A percentile compares a stretch with the other conserved stretches of the same genome.
Conservation (phyloP, 225 moss, liverwort and hornwort species). For the Ulota crispa region DNA sequence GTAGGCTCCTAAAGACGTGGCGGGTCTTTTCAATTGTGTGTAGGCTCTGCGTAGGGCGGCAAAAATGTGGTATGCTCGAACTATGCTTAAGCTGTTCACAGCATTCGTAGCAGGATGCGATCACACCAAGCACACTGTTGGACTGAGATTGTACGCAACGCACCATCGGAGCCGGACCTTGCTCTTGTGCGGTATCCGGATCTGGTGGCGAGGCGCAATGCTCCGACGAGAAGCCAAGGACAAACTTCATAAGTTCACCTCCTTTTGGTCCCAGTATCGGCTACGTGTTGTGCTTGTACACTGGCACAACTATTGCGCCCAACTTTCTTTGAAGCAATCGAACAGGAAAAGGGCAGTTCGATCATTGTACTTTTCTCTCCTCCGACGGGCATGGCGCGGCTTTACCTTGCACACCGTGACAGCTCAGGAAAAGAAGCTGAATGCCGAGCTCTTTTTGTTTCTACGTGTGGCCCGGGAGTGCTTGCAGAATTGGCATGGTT, state of each 20-base stretch:
- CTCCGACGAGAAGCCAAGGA: constrained; percentile 47
- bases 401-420: constrained; percentile 32
- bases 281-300: constrained; percentile 38
- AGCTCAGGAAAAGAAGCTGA: constrained; percentile 38
- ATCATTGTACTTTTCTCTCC: constrained; percentile 53
- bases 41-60: constrained; percentile 66
- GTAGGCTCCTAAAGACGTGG: background rate
- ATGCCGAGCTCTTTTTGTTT: constrained; percentile 58
- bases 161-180: constrained; percentile 54
- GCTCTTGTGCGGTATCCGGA: constrained; percentile 47
- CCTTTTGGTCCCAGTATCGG: constrained; percentile 37
- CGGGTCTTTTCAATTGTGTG: constrained; percentile 14
- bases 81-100: constrained; percentile 52
- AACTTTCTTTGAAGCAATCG: constrained; percentile 42
- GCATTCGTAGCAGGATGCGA: constrained; percentile 59
- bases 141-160: constrained; percentile 45
- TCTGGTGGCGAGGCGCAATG: constrained; percentile 60
- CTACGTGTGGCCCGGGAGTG: constrained; percentile 55
- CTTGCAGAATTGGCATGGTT: constrained; percentile 56
- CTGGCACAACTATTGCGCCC: constrained; percentile 50
- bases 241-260: constrained; percentile 44
- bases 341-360: constrained; percentile 63
- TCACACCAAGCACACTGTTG: constrained; percentile 40
- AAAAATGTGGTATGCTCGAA: constrained; percentile 55
- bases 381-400: constrained; percentile 73